Percentiles rank a stretch among this genome's conserved stretches.
Evolutionary conservation across 306 rosid genomes (phyloP).

Genomic region (Inga laurina): DNA sequence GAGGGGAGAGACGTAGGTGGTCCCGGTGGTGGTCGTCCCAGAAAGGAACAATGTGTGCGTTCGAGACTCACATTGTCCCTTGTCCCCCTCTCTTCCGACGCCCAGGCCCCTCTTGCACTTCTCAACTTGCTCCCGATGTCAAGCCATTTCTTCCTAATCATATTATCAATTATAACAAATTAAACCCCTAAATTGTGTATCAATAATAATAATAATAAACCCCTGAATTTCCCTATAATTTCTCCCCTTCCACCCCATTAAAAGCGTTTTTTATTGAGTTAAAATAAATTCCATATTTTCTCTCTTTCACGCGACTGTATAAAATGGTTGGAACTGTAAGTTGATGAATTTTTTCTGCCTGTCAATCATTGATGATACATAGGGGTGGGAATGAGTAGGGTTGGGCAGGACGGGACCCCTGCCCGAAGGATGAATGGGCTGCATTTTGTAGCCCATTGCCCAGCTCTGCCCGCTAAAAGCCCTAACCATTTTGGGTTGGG

Average conservation of each 20-base stretch:
- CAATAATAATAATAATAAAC: background rate
- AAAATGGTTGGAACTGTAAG: too few species aligned
- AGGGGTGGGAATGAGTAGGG: too few species aligned
- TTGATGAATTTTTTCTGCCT: too few species aligned
- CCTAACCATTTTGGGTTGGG: too few species aligned
- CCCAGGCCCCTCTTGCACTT: slow-evolving; percentile 39
- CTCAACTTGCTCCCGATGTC: slow-evolving; percentile 19
- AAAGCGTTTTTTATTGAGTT: background rate
- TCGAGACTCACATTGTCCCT: slow-evolving; percentile 46
- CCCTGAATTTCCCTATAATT: background rate
- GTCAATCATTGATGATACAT: too few species aligned
- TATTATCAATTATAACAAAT: background rate
- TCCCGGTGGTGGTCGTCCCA: background rate
- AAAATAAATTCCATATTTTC: background rate
- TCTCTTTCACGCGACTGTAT: too few species aligned
- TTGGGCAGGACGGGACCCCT: too few species aligned
- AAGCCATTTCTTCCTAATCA: background rate
- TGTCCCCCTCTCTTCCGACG: slow-evolving; percentile 35
- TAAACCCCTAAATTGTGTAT: too few species aligned
- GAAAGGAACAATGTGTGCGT: slow-evolving; percentile 42
- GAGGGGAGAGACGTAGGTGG: slow-evolving; percentile 13
- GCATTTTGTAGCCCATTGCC: too few species aligned
- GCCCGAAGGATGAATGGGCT: too few species aligned
- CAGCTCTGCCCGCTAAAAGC: too few species aligned
- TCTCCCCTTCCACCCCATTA: background rate